Percentiles rank a stretch among this genome's conserved stretches.
These are phyloP conservation scores for Lonicera japonica DNA, from an alignment of 129 eudicot species.

Conservation along the genomic window DNA sequence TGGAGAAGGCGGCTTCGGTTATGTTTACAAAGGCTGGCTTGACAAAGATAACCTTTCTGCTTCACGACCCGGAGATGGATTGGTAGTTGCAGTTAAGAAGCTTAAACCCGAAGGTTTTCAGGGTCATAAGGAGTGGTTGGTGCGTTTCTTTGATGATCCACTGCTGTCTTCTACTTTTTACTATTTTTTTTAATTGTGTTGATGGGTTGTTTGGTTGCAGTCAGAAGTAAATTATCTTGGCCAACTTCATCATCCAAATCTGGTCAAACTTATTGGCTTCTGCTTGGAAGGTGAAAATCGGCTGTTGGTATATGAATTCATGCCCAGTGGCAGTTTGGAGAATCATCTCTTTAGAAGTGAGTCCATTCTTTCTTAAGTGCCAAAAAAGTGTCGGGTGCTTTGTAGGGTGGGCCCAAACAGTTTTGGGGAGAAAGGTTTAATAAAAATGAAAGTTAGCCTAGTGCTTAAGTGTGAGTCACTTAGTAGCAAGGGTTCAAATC, in stretches of 20 bases:
- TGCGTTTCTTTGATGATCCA: conserved; percentile 21
- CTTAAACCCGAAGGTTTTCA: conserved; percentile 48
- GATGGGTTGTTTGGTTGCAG: conserved; percentile 28
- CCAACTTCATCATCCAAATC: conserved; percentile 55
- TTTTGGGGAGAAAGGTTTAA: too few relatives aligned
- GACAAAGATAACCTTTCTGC: conserved; percentile 39
- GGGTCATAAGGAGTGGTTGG: conserved; percentile 79
- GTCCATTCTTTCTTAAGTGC: conserved; percentile 1
- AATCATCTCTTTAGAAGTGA: conserved; percentile 49
- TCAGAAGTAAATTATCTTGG: conserved; percentile 66
- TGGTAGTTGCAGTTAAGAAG: conserved; percentile 55
- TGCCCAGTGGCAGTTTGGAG: conserved; percentile 71
- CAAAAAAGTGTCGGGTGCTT: too few relatives aligned
- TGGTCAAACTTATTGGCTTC: conserved; percentile 63
- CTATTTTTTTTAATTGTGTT: neutral
- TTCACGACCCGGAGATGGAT: conserved; percentile 31
- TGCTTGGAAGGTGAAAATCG: conserved; percentile 51
- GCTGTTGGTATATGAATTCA: conserved; percentile 60
- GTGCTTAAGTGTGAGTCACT: too few relatives aligned
- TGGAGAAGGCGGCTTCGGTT: conserved; percentile 73
- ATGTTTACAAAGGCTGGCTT: conserved; percentile 62
- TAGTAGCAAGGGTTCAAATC: too few relatives aligned
- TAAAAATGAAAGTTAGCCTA: too few relatives aligned
- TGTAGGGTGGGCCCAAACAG: too few relatives aligned
- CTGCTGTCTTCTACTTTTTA: neutral